These are phyloP conservation scores for Inga leiocalycina DNA, from an alignment of 306 rosid species.

Conservation along the genomic window DNA sequence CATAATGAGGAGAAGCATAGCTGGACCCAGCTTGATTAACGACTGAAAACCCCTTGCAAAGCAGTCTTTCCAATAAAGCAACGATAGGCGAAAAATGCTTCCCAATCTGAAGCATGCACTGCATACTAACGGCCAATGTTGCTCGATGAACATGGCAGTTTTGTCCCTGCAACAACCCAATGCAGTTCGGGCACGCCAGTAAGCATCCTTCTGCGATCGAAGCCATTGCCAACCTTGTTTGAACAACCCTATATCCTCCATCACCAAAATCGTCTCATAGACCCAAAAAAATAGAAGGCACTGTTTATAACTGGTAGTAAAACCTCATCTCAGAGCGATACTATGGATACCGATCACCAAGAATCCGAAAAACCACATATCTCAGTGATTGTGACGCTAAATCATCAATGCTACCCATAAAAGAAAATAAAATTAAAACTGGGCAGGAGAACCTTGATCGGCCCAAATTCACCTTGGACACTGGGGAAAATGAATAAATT, in stretches of 20 bases:
- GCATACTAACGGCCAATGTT: constrained; percentile 92
- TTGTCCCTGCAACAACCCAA: constrained; percentile 54
- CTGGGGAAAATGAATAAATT: constrained; percentile 36
- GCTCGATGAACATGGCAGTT: constrained; percentile 56
- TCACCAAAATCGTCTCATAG: constrained; percentile 45
- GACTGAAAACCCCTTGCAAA: constrained; percentile 77
- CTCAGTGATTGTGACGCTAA: constrained; percentile 34
- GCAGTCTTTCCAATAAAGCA: constrained; percentile 77
- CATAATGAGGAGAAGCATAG: constrained; percentile 82
- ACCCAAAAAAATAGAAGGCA: constrained; percentile 33
- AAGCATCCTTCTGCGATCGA: constrained; percentile 64
- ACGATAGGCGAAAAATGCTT: constrained; percentile 46
- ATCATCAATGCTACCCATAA: constrained; percentile 64
- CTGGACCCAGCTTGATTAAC: constrained; percentile 68
- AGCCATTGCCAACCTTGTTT: constrained; percentile 92
- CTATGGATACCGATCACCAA: constrained; percentile 44
- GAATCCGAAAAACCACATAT: constrained; percentile 37
- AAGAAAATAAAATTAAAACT: background rate
- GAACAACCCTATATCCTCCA: constrained; percentile 89
- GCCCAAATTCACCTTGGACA: constrained; percentile 27
- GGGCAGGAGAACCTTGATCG: constrained; percentile 40
- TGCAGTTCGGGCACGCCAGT: constrained; percentile 45
- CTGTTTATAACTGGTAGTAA: constrained; percentile 12
- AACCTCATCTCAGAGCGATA: constrained; percentile 33
- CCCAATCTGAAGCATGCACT: constrained; percentile 60